A percentile compares a stretch with the other conserved stretches of the same genome.
Evolutionary conservation across 2,329 filamentous ascomycete genomes (phyloP).

Genomic region (Diaporthe destruens): DNA sequence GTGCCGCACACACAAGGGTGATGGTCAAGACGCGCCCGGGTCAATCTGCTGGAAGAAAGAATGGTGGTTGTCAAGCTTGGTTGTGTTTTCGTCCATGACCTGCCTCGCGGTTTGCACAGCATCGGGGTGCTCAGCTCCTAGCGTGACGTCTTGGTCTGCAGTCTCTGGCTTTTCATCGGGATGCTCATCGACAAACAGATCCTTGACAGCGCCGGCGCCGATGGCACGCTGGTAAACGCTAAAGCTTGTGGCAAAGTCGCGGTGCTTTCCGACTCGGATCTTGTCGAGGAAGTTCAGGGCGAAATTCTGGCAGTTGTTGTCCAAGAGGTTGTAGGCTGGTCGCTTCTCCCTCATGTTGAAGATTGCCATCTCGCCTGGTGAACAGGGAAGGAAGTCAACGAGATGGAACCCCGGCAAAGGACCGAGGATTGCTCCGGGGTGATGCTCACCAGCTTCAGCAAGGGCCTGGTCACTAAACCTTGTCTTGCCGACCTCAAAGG

Average conservation of each 20-base stretch:
- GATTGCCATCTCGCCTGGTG: conserved; percentile 64
- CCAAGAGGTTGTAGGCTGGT: conserved; percentile 69
- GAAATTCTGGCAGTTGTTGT: conserved; percentile 72
- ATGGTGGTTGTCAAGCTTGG: conserved; percentile 59
- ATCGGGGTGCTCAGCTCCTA: conserved; percentile 48
- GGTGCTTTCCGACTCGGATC: conserved; percentile 63
- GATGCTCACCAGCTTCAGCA: conserved; percentile 58
- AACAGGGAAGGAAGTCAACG: background rate
- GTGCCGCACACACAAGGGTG: background rate
- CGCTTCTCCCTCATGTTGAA: conserved; percentile 62
- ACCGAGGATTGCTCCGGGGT: background rate
- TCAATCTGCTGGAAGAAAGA: conserved; percentile 41
- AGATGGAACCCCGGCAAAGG: background rate
- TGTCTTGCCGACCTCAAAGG: conserved; percentile 64
- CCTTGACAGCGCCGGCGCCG: conserved; percentile 62
- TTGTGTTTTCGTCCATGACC: conserved; percentile 68
- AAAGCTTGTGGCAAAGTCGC: conserved; percentile 66
- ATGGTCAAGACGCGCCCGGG: background rate
- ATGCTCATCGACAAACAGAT: conserved; percentile 60
- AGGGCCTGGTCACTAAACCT: conserved; percentile 67
- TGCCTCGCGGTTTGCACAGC: conserved; percentile 63
- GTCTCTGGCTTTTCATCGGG: conserved; percentile 47
- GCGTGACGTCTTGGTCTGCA: conserved; percentile 44
- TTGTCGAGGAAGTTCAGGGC: conserved; percentile 65
- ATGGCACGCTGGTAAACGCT: conserved; percentile 65